Percentiles rank a stretch among this genome's conserved stretches.
Conservation (phyloP, 352 stramenopile species). For the Detonula confervacea region DNA sequence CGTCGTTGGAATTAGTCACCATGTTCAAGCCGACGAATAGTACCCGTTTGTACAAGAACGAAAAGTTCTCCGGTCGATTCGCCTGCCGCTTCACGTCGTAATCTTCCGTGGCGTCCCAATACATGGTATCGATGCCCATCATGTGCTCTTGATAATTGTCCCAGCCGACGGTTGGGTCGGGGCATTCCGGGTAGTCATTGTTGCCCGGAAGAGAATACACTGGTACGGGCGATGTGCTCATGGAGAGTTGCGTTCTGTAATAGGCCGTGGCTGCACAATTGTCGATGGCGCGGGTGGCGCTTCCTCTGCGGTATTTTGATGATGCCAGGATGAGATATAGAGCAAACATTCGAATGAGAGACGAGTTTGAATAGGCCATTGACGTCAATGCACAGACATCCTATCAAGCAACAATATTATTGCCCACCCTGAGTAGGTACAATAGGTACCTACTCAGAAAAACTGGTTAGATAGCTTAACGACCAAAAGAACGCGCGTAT, state of each 20-base stretch:
- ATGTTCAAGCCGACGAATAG: conserved; percentile 72
- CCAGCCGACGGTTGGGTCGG: conserved; percentile 12
- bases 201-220: conserved; percentile 34
- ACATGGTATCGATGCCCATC: conserved; percentile 27
- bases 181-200: conserved; percentile 30
- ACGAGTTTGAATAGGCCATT: too few relatives aligned
- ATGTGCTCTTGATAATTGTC: conserved; percentile 32
- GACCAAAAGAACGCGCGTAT: too few relatives aligned
- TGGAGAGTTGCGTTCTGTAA: conserved; percentile 11
- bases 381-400: too few relatives aligned
- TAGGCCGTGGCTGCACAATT: conserved; percentile 31
- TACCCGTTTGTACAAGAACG: conserved; percentile 61
- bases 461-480: too few relatives aligned
- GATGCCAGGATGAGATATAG: neutral
- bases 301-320: conserved; percentile 17
- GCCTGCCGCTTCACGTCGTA: conserved; percentile 53
- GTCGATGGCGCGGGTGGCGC: conserved; percentile 30
- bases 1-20: conserved; percentile 41
- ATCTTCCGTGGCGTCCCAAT: conserved; percentile 47
- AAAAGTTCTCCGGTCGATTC: conserved; percentile 58
- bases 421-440: too few relatives aligned
- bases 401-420: conserved; percentile 9
- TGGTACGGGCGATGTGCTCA: conserved; percentile 16
- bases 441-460: too few relatives aligned
- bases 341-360: neutral